phyloP scores from a whole-genome alignment of 345 rosid species.

The Raphanus raphanistrum region DNA sequence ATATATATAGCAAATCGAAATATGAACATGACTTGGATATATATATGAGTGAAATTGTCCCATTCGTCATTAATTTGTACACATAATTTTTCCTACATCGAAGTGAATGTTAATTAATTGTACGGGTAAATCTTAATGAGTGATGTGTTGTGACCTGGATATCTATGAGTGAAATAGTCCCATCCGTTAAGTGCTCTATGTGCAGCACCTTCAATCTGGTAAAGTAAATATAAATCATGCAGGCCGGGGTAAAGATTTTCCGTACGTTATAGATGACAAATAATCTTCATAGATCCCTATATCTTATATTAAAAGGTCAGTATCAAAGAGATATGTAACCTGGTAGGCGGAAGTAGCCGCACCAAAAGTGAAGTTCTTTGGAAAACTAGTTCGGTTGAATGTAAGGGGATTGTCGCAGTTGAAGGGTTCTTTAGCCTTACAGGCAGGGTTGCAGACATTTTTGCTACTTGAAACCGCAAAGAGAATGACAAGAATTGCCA shows the following conservation, averaged over 20 bases:
- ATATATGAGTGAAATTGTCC: not conserved
- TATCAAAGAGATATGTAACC: not conserved
- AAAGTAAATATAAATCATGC: not conserved
- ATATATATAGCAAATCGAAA: not conserved
- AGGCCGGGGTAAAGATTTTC: not conserved
- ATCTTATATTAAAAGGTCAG: too few species aligned
- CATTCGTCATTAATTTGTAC: not conserved
- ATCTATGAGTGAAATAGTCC: slow-evolving; percentile 3
- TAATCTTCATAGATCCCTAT: too few species aligned
- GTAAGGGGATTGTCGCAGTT: not conserved
- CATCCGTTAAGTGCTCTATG: slow-evolving; percentile 6
- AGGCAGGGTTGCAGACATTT: not conserved
- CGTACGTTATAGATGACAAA: too few species aligned
- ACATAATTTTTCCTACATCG: not conserved
- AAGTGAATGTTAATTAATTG: not conserved
- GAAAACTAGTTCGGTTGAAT: not conserved
- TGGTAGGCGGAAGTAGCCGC: not conserved
- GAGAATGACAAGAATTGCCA: too few species aligned
- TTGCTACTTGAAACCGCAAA: too few species aligned
- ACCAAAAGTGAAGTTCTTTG: not conserved
- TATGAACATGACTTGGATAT: not conserved
- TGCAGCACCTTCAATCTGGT: slow-evolving; percentile 9
- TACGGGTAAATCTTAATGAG: not conserved
- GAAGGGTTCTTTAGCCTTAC: slow-evolving; percentile 6
- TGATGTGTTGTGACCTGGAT: not conserved